Percentiles rank a stretch among this genome's conserved stretches.
Conservation (phyloP, 176 grass and related monocot genomes). For the Chloris gayana region DNA sequence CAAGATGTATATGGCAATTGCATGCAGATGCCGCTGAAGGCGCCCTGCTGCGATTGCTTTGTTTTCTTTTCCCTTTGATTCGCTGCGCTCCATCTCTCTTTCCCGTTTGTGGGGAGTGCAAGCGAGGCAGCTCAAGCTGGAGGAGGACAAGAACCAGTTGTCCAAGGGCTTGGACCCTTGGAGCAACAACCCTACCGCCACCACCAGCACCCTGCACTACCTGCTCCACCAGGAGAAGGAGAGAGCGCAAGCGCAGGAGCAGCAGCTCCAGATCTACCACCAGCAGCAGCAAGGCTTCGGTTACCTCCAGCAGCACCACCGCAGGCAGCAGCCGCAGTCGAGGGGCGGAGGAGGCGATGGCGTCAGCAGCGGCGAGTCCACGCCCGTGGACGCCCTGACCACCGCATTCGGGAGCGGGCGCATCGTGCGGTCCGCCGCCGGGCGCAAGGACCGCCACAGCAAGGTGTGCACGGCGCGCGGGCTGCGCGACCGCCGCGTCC, state of each 20-base stretch:
- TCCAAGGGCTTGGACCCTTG: constrained; percentile 76
- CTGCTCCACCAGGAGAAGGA: constrained; percentile 62
- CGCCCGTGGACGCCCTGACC: constrained; percentile 59
- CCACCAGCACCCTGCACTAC: constrained; percentile 57
- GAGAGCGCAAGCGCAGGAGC: constrained; percentile 39
- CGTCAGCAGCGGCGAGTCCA: constrained; percentile 66
- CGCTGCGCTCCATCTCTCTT: constrained; percentile 32
- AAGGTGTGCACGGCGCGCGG: constrained; percentile 95
- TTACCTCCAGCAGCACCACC: constrained; percentile 47
- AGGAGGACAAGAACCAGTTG: constrained; percentile 68
- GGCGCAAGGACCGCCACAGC: constrained; percentile 96
- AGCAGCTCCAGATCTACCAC: constrained; percentile 67
- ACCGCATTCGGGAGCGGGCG: constrained; percentile 68
- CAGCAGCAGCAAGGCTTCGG: constrained; percentile 44
- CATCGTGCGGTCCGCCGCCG: constrained; percentile 90
- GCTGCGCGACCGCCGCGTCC: constrained; percentile 83
- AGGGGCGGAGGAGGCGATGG: constrained; percentile 18
- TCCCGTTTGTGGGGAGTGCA: constrained; percentile 28
- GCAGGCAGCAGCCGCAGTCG: constrained; percentile 36
- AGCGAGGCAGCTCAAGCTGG: constrained; percentile 55
- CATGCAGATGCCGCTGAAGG: constrained; percentile 34
- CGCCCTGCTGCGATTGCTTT: neutral
- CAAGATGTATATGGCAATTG: constrained; percentile 26
- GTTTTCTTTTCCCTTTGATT: constrained; percentile 23
- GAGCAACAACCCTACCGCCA: constrained; percentile 58